Evolutionary conservation across 768 basidiomycete species (phyloP).

Genomic region (Leccinum subgranulosum): DNA sequence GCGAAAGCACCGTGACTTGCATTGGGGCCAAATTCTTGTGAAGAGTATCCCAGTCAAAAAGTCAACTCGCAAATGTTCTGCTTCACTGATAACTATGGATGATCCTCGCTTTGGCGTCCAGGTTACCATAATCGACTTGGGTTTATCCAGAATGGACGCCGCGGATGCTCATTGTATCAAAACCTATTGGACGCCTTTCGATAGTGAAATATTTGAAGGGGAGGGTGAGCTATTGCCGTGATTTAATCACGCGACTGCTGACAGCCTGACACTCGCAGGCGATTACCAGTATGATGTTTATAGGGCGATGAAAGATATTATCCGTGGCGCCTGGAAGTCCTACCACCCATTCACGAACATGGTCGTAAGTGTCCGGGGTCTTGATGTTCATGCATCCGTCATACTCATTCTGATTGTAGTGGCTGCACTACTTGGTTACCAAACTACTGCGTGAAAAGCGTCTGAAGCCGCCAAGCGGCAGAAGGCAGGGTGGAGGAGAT

Average conservation of each 20-base stretch:
- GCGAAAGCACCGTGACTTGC: constrained; percentile 92
- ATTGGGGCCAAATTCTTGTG: constrained; percentile 95
- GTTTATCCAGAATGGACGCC: constrained; percentile 81
- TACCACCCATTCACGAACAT: constrained; percentile 87
- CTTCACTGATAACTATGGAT: constrained; percentile 56
- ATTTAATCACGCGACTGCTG: constrained; percentile 1
- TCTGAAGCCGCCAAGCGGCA: constrained; percentile 53
- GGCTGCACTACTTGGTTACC: constrained; percentile 80
- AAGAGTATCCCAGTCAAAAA: constrained; percentile 44
- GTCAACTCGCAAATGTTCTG: constrained; percentile 31
- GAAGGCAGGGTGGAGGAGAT: constrained; percentile 30
- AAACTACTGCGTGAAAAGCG: constrained; percentile 73
- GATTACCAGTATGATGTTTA: constrained; percentile 97
- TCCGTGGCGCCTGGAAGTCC: constrained; percentile 63
- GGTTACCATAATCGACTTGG: constrained; percentile 91
- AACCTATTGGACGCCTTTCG: constrained; percentile 76
- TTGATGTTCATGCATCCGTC: not conserved
- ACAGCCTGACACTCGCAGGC: constrained; percentile 40
- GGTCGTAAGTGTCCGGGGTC: constrained; percentile 54
- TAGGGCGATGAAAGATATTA: constrained; percentile 73
- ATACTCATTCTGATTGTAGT: constrained; percentile 48
- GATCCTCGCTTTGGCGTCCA: constrained; percentile 61
- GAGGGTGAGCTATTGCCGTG: constrained; percentile 55
- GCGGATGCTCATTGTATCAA: constrained; percentile 44
- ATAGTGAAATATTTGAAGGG: constrained; percentile 89